Base-by-base conservation (phyloP, 768 basidiomycete genomes). In the Termitomyces sp. region DNA sequence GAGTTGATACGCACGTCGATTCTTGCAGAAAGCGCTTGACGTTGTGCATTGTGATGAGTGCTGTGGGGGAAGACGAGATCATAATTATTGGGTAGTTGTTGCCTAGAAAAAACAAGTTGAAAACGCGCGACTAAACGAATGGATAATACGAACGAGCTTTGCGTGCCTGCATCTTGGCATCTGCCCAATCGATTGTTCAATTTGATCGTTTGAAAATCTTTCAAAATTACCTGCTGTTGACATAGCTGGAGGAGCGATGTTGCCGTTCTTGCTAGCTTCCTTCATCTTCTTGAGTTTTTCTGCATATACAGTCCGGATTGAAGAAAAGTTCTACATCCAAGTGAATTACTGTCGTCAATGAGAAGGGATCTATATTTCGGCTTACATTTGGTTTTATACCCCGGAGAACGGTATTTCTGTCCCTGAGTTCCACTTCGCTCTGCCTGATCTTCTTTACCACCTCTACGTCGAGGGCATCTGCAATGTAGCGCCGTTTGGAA, bases 31-130 rank as follows among this genome's bases (percentile, higher is more conserved):
- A 97, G 34, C 83, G 84, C 71, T 91, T 92, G 57, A 98, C 93
- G 67, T 99, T 99, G 82, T 95, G 87, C 93, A 99, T 97, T 6
- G 94, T 97, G 69, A 99, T 88, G 57, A 99, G 83, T 3, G 94
- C 87, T 1, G 96, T 98, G 0, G 95, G 95, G 16, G 90, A 95
- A 0, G 95, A 96, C 0, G 95, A 96, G 45, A 99, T 95, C 77
- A 98, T 90, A 72, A 98, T 97, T 68, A 99, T 98, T 0, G 96
- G 96, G 73, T 89, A 89, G 66, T 82, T 85, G 67, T 85, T 86
- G 63, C 83, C 88, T 91, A 36, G 5, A 5, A 37, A 30, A 31
- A 46, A 6, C 49, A 7, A 22, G 20, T 45, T 33, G 36, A 31
- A 22, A 31, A 49, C 8, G 34, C 37, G n/a, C 22, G 27, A n/a